Percentiles rank a stretch among this genome's conserved stretches.
phyloP scores from a whole-genome alignment of 768 basidiomycete genomes.

The Pleurotus tuoliensis region DNA sequence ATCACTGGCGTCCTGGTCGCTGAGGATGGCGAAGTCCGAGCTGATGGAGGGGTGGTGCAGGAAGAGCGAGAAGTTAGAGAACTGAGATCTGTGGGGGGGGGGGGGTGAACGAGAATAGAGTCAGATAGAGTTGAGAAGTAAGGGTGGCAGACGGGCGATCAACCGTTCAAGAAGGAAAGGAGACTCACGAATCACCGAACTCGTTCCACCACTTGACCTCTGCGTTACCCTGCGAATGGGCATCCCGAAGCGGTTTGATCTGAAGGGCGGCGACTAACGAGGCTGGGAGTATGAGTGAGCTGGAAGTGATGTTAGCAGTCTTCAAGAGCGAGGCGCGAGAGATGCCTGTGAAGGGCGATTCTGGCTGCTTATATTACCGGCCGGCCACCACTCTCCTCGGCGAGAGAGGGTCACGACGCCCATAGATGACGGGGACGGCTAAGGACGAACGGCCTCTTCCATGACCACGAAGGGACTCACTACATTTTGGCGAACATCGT shows the following conservation, averaged over 20 bases:
- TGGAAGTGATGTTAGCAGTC: neutral
- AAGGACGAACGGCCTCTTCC: no score
- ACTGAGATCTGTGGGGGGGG: neutral
- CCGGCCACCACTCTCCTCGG: no score
- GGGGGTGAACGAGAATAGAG: no score
- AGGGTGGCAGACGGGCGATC: neutral
- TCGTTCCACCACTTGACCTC: neutral
- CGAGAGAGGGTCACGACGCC: no score
- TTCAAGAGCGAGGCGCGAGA: no score
- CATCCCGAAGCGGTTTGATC: neutral
- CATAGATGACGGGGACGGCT: no score
- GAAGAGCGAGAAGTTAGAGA: neutral
- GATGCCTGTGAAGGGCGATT: no score
- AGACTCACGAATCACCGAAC: neutral
- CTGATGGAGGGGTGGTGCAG: neutral
- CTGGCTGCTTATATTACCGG: no score
- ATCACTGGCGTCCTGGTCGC: neutral
- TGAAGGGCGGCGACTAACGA: neutral
- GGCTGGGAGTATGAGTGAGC: neutral
- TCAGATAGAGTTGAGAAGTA: neutral
- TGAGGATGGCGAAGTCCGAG: neutral
- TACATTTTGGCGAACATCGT: no score
- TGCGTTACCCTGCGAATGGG: neutral
- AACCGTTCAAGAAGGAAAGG: neutral
- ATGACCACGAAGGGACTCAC: no score